phyloP scores from a whole-genome alignment of 345 rosid genomes.

The Psidium friedrichsthalianum region DNA sequence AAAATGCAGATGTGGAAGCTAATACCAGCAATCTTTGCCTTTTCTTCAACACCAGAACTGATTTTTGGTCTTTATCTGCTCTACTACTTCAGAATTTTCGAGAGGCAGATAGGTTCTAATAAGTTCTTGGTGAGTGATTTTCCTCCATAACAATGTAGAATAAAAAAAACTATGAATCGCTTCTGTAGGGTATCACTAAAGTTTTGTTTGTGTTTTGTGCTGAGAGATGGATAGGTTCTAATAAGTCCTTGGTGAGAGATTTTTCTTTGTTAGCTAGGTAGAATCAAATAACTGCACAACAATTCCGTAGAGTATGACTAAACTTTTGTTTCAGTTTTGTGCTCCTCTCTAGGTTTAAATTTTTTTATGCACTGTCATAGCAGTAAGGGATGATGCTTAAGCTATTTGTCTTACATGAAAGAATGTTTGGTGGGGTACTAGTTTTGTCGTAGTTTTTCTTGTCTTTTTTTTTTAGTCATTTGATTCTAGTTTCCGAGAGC shows the following conservation, averaged over 20 bases:
- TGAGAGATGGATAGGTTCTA: not conserved
- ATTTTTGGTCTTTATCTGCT: constrained; percentile 85
- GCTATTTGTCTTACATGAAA: not conserved
- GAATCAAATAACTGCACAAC: not conserved
- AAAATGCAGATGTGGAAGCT: constrained; percentile 66
- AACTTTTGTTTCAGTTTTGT: not conserved
- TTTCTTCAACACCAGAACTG: constrained; percentile 88
- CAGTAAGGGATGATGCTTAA: not conserved
- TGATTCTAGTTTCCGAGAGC: not conserved
- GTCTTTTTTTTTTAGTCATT: not conserved
- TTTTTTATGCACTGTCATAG: not conserved
- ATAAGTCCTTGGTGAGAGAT: not conserved
- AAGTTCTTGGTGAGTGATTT: constrained; percentile 64
- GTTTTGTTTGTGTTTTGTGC: not conserved
- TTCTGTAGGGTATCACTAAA: not conserved
- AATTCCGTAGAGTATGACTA: not conserved
- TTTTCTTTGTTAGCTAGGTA: not conserved
- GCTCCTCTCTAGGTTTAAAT: not conserved
- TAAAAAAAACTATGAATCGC: not conserved
- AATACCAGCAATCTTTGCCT: constrained; percentile 60
- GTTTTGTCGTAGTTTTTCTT: not conserved
- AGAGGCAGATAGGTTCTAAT: constrained; percentile 97
- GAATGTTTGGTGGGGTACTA: not conserved
- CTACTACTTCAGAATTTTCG: constrained; percentile 95
- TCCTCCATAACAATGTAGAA: not conserved